These are phyloP conservation scores for Phenoliferia sp. DNA, from an alignment of 1,284 basidiomycete species.

Conservation along the genomic window DNA sequence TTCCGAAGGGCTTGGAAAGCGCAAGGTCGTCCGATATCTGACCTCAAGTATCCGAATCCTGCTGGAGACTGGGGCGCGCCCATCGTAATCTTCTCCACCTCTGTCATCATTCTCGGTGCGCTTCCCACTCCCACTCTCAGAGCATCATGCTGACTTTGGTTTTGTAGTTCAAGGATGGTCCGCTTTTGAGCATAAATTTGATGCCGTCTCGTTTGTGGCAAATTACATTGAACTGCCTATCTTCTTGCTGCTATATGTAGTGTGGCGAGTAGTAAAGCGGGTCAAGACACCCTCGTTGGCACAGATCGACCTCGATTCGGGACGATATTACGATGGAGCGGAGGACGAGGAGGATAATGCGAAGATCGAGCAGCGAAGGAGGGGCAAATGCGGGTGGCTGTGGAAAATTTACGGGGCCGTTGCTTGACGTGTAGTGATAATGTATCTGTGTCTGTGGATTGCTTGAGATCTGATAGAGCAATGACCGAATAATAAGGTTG, in stretches of 20 bases:
- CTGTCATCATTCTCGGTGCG: conserved; percentile 37
- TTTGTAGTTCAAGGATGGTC: conserved; percentile 35
- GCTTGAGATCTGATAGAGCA: too few species aligned
- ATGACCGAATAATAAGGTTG: too few species aligned
- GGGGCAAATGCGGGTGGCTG: conserved; percentile 10
- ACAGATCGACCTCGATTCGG: conserved; percentile 28
- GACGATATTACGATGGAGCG: conserved; percentile 4
- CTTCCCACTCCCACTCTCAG: neutral
- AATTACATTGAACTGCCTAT: conserved; percentile 31
- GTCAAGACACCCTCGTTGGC: conserved; percentile 7
- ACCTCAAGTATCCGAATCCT: conserved; percentile 20
- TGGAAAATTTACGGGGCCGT: conserved; percentile 17
- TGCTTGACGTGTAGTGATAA: too few species aligned
- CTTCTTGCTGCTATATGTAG: conserved; percentile 23
- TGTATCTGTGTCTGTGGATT: too few species aligned
- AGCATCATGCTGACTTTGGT: neutral
- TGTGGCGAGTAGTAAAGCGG: conserved; percentile 20
- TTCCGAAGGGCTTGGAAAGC: conserved; percentile 19
- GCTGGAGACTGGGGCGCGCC: conserved; percentile 9
- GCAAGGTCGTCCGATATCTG: conserved; percentile 10
- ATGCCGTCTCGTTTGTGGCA: conserved; percentile 31
- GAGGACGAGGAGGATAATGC: conserved; percentile 9
- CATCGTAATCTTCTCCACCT: conserved; percentile 29
- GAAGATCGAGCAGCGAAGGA: conserved; percentile 5
- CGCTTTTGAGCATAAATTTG: conserved; percentile 28